Evolutionary conservation across 495 filamentous ascomycete species (phyloP), one percentile per base, ranked within the genome.

Genomic region (Sordaria brevicollis): DNA sequence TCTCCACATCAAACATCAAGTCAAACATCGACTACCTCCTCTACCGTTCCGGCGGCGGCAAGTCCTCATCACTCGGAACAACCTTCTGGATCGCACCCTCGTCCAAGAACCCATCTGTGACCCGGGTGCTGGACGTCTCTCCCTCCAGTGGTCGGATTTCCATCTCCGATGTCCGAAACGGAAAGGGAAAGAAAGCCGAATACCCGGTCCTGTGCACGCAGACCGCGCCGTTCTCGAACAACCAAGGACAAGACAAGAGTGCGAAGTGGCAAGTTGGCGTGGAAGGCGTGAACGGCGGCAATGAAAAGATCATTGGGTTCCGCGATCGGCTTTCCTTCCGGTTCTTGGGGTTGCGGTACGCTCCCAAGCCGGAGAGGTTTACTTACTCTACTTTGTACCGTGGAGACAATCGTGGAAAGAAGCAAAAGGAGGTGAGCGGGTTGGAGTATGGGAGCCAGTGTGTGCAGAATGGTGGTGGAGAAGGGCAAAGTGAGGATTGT

Each of bases 261-360:
- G 49, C 76, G 33, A 77, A 75, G 69, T 84, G 84, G 83, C 83
- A 81, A 35, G 77, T 84, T 19, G 72, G 76, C 2, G 74, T 85
- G 2, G 73, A 80, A 36, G 79, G 21, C 11, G 41, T 33, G 25
- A 15, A 70, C 13, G 36, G 67, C 68, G 19, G 72, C 43, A 41
- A 25, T 43, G 68, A 69, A 5, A 29, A 2, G 0, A 15, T 19
- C 19, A 33, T 39, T 35, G 79, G 81, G 0, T 86, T 81, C 70
- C 83, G 85, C 4, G 85, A 88, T 74, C 80, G 79, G 31, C 70
- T 86, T 17, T 84, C 81, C 37, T 88, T 87, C 69, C 83, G 86
- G 21, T 84, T 83, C 70, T 70, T 82, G 17, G 82, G 82, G 17
- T 71, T 83, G 35, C 76, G 81, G 38, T 83, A 81, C 69, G 81